Percentiles rank a stretch among this genome's conserved stretches.
These are phyloP conservation scores for Mortierella sp. DNA, from an alignment of 371 early-diverging fungal species.

Conservation along the genomic window DNA sequence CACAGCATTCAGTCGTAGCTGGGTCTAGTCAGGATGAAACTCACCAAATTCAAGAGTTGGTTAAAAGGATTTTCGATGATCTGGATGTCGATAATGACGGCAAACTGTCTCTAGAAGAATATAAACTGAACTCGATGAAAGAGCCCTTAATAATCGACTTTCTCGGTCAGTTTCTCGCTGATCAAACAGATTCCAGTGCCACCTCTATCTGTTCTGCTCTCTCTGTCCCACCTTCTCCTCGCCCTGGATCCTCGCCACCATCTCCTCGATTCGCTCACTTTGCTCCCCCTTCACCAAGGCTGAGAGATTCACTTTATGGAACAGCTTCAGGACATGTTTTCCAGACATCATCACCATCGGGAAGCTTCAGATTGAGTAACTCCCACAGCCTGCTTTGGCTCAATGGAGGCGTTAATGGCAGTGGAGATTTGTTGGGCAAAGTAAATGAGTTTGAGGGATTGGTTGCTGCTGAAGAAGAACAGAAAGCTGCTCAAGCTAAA, in stretches of 20 bases:
- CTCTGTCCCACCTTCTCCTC: constrained; percentile 61
- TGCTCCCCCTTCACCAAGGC: constrained; percentile 51
- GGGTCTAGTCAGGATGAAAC: constrained; percentile 73
- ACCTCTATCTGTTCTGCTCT: constrained; percentile 56
- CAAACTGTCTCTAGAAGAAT: constrained; percentile 83
- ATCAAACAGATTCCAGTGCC: constrained; percentile 61
- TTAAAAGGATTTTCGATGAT: constrained; percentile 82
- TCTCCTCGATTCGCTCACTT: constrained; percentile 54
- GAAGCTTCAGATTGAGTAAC: constrained; percentile 54
- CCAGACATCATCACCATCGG: constrained; percentile 47
- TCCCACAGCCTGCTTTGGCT: constrained; percentile 54
- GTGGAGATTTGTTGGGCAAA: constrained; percentile 51
- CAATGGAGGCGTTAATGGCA: constrained; percentile 54
- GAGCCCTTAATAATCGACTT: constrained; percentile 88
- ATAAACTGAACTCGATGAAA: constrained; percentile 86
- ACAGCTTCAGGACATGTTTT: constrained; percentile 49
- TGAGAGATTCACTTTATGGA: constrained; percentile 52
- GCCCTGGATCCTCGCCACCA: constrained; percentile 63
- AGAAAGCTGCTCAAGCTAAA: constrained; percentile 22
- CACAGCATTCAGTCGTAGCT: constrained; percentile 67
- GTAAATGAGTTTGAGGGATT: constrained; percentile 55
- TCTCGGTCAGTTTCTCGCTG: constrained; percentile 76
- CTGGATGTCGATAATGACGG: constrained; percentile 89
- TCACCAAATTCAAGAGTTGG: constrained; percentile 72
- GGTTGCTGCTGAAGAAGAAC: constrained; percentile 53